These are phyloP conservation scores for Fonsecaea nubica DNA, from an alignment of 2,329 filamentous ascomycete species.

Conservation along the genomic window DNA sequence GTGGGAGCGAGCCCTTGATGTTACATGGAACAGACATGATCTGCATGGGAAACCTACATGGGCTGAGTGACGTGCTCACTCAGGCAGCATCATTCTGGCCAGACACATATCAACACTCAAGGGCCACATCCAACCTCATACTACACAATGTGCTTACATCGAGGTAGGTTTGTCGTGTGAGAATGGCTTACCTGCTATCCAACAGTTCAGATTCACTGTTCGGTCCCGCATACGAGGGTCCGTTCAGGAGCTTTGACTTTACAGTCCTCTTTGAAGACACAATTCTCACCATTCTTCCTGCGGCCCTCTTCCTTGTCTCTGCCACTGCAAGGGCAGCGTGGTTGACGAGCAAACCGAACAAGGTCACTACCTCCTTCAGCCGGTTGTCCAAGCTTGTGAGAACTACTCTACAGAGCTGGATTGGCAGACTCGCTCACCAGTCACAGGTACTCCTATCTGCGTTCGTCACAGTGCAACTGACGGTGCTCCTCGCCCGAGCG, in stretches of 20 bases:
- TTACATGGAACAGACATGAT: constrained; percentile 10
- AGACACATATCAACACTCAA: constrained; percentile 5
- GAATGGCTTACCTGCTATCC: constrained; percentile 17
- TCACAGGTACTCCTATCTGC: constrained; percentile 33
- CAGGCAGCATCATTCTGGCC: constrained; percentile 23
- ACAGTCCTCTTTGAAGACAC: constrained; percentile 56
- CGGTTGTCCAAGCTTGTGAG: constrained; percentile 36
- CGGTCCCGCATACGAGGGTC: constrained; percentile 31
- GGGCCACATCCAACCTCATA: neutral
- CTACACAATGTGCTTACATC: neutral
- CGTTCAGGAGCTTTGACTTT: constrained; percentile 49
- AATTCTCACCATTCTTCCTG: constrained; percentile 48
- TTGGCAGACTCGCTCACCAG: constrained; percentile 14
- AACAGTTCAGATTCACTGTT: constrained; percentile 34
- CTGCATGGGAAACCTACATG: neutral
- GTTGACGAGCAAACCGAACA: constrained; percentile 42
- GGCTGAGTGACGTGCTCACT: neutral
- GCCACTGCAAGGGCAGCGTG: constrained; percentile 47
- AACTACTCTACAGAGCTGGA: constrained; percentile 3
- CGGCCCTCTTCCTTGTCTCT: constrained; percentile 46
- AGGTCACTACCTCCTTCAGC: constrained; percentile 31
- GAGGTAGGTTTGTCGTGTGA: neutral
- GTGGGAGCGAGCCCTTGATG: too few relatives aligned
- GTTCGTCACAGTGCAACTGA: constrained; percentile 47
- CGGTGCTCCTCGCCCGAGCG: constrained; percentile 44